phyloP scores from a whole-genome alignment of 2,329 filamentous ascomycete species.

The Hypoxylon sp. region DNA sequence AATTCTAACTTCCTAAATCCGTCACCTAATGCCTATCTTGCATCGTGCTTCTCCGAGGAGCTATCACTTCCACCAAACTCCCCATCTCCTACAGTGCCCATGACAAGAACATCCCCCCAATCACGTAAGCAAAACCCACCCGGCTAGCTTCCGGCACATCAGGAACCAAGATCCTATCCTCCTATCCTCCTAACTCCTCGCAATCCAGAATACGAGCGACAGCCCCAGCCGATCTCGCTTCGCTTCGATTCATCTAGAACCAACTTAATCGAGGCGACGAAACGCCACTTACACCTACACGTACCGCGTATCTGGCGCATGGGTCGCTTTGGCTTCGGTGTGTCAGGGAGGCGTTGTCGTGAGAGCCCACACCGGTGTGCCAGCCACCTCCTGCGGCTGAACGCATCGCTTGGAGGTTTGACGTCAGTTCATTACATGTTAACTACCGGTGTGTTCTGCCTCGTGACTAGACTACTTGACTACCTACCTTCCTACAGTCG shows the following conservation, averaged over 20 bases:
- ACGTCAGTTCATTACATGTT: not conserved
- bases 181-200: not conserved
- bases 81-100: not conserved
- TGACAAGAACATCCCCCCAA: not conserved
- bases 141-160: too few species aligned
- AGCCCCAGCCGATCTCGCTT: not conserved
- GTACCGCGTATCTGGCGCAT: not conserved
- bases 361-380: constrained; percentile 1
- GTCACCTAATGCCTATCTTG: not conserved
- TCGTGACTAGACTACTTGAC: too few species aligned
- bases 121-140: not conserved
- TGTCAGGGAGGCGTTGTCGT: not conserved
- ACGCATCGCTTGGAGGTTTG: not conserved
- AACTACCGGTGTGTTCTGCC: too few species aligned
- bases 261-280: not conserved
- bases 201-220: not conserved
- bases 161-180: too few species aligned
- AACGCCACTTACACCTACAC: not conserved
- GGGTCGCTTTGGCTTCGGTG: not conserved
- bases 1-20: not conserved
- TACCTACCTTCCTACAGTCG: too few species aligned
- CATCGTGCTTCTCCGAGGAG: not conserved
- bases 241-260: not conserved
- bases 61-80: not conserved
- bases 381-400: constrained; percentile 9